Evolutionary conservation across 495 filamentous ascomycete species (phyloP).

Genomic region (Annulohypoxylon moriforme): DNA sequence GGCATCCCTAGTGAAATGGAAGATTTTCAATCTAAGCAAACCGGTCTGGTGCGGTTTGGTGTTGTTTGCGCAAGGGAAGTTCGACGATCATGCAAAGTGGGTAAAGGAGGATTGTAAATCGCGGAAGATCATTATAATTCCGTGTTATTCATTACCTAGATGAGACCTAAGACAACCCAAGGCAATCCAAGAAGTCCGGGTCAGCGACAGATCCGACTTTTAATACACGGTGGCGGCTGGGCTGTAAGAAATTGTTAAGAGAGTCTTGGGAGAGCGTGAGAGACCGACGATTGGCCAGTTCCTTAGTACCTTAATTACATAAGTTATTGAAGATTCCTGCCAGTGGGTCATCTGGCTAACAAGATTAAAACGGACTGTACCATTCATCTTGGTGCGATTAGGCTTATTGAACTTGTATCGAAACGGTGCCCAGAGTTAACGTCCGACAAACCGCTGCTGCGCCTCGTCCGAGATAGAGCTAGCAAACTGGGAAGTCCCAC

Average conservation of each 20-base stretch:
- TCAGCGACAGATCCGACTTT: constrained; percentile 12
- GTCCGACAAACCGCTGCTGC: constrained; percentile 26
- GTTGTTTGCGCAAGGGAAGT: not conserved
- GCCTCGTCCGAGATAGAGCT: constrained; percentile 26
- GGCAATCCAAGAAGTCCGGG: constrained; percentile 2
- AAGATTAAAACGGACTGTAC: not conserved
- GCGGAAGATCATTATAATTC: constrained; percentile 36
- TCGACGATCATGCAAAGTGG: constrained; percentile 34
- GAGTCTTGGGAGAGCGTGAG: not conserved
- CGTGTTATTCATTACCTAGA: constrained; percentile 37
- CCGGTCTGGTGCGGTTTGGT: not conserved
- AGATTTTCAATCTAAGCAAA: not conserved
- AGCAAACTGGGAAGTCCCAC: constrained; percentile 18
- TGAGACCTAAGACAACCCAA: constrained; percentile 29
- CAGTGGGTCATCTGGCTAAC: not conserved
- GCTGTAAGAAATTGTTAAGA: not conserved
- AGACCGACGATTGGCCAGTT: not conserved
- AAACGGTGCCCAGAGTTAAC: constrained; percentile 24
- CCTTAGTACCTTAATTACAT: not conserved
- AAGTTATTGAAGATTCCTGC: constrained; percentile 4
- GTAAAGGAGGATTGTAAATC: constrained; percentile 37
- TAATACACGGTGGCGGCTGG: not conserved
- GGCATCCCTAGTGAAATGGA: not conserved
- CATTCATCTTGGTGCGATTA: not conserved
- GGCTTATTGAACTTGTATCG: constrained; percentile 3